Evolutionary conservation across 768 basidiomycete genomes (phyloP).

Genomic region (Neoboletus brunneissimus): DNA sequence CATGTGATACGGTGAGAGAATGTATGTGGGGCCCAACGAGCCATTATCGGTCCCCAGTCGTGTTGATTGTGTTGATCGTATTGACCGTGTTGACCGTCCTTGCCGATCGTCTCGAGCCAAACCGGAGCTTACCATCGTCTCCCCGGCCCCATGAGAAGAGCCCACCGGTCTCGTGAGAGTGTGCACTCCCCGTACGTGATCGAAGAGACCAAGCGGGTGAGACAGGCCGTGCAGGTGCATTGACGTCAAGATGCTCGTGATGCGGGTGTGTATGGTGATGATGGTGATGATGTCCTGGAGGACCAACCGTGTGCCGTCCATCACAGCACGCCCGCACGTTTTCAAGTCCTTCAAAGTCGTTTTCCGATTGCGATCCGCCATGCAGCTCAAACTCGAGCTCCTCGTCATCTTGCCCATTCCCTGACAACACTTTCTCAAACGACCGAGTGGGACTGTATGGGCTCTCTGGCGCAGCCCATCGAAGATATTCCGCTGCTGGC

Average conservation of each 20-base stretch:
- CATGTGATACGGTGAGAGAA: background rate
- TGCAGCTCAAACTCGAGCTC: conserved; percentile 84
- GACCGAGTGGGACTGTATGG: conserved; percentile 75
- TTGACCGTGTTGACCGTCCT: conserved; percentile 35
- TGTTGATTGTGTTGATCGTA: conserved; percentile 7
- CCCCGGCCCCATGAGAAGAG: conserved; percentile 67
- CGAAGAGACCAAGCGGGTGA: conserved; percentile 88
- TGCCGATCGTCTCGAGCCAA: conserved; percentile 66
- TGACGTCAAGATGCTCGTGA: conserved; percentile 55
- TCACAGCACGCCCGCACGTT: conserved; percentile 93
- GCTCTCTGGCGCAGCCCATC: conserved; percentile 72
- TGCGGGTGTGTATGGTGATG: conserved; percentile 59
- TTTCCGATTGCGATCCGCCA: conserved; percentile 67
- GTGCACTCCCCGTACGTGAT: conserved; percentile 70
- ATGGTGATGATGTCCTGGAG: conserved; percentile 49
- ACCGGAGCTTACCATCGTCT: conserved; percentile 66
- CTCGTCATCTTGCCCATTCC: conserved; percentile 45
- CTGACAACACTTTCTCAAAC: conserved; percentile 49
- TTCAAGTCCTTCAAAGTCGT: conserved; percentile 88
- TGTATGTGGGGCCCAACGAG: background rate
- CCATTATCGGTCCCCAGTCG: conserved; percentile 25
- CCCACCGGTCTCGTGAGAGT: conserved; percentile 65
- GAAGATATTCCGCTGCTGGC: conserved; percentile 86
- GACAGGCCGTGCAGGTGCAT: conserved; percentile 51
- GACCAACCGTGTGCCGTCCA: conserved; percentile 82